Evolutionary conservation across 805 yeast species (phyloP).

Genomic region (Blastobotrys muscicola): DNA sequence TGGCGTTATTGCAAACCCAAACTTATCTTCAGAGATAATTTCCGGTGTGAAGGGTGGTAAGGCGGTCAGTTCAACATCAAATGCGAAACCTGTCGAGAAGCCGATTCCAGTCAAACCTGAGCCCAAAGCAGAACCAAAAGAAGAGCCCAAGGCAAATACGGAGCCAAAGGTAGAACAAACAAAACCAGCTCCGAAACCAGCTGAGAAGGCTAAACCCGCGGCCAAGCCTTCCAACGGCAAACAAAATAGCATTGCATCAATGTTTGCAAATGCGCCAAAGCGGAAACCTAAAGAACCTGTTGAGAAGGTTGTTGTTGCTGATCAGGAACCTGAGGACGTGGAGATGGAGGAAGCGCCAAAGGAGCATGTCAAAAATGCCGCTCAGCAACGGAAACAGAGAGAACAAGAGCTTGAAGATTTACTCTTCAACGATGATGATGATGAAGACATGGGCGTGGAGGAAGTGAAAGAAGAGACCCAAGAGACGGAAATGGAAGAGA

Average conservation of each 20-base stretch:
- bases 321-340: constrained; percentile 9
- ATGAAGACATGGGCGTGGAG: constrained; percentile 6
- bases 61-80: background rate
- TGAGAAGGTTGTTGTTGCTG: constrained; percentile 12
- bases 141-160: background rate
- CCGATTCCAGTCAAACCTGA: background rate
- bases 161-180: background rate
- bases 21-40: background rate
- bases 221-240: background rate
- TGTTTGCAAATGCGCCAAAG: constrained; percentile 9
- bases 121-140: background rate
- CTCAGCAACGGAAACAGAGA: constrained; percentile 1
- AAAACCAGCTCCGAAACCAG: constrained; percentile 1
- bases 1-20: background rate
- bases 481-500: constrained; percentile 3
- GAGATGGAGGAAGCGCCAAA: constrained; percentile 8
- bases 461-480: background rate
- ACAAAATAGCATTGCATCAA: constrained; percentile 4
- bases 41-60: background rate
- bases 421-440: constrained; percentile 12
- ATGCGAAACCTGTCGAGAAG: too few relatives aligned
- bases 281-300: constrained; percentile 7
- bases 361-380: constrained; percentile 1
- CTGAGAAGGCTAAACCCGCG: background rate
- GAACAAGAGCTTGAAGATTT: constrained; percentile 6